These are phyloP conservation scores for Sarocladium oryzae DNA, from an alignment of 2,329 filamentous ascomycete genomes.

Conservation along the genomic window DNA sequence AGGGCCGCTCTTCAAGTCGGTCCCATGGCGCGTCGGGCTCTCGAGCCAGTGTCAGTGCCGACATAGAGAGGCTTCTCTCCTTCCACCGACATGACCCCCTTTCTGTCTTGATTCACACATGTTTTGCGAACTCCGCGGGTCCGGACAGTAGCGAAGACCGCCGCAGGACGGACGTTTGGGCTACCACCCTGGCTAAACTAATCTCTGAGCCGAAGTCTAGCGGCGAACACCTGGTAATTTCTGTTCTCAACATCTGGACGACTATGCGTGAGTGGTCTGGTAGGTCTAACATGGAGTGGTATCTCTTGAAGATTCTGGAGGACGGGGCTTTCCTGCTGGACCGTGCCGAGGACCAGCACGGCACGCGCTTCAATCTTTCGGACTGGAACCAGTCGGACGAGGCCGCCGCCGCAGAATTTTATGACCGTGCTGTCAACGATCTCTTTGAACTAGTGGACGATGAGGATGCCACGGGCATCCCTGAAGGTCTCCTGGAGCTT, in stretches of 20 bases:
- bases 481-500: constrained; percentile 76
- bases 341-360: constrained; percentile 71
- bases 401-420: constrained; percentile 80
- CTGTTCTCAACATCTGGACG: constrained; percentile 82
- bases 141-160: constrained; percentile 76
- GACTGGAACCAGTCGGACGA: constrained; percentile 73
- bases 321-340: constrained; percentile 88
- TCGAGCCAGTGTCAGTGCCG: constrained; percentile 41
- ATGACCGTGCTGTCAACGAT: constrained; percentile 70
- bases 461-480: constrained; percentile 76
- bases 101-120: constrained; percentile 77
- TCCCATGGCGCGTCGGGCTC: constrained; percentile 39
- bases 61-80: constrained; percentile 77
- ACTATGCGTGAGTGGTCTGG: constrained; percentile 85
- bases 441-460: constrained; percentile 85
- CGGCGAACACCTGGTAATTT: constrained; percentile 73
- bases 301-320: constrained; percentile 89
- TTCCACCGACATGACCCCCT: constrained; percentile 86
- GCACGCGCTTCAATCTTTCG: constrained; percentile 63
- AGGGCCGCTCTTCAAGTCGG: constrained; percentile 44
- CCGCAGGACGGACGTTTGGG: constrained; percentile 79
- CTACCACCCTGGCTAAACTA: constrained; percentile 75
- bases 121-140: constrained; percentile 80
- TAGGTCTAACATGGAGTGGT: constrained; percentile 84
- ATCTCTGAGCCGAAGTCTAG: constrained; percentile 71